Percentiles rank a stretch among this genome's conserved stretches.
These are phyloP conservation scores for Hypsizygus ulmarius DNA, from an alignment of 1,284 basidiomycete genomes.

Conservation along the genomic window DNA sequence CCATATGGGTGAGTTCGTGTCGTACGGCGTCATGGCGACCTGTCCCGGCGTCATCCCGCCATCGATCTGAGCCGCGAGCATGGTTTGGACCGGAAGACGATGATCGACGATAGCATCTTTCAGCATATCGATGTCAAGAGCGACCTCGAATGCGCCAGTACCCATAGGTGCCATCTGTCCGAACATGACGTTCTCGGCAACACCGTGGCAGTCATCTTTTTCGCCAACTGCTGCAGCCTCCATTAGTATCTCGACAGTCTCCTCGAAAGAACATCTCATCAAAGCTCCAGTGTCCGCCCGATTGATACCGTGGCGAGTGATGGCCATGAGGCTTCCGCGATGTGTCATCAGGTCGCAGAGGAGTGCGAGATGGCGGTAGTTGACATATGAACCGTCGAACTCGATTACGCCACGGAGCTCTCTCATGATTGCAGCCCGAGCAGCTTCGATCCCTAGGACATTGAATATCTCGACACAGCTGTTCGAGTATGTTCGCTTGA, in stretches of 20 bases:
- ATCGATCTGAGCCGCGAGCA: constrained; percentile 77
- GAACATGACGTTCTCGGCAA: constrained; percentile 98
- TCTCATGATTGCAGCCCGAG: constrained; percentile 89
- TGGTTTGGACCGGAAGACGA: constrained; percentile 84
- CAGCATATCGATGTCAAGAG: constrained; percentile 96
- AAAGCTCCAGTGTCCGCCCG: constrained; percentile 95
- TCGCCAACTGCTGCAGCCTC: constrained; percentile 98
- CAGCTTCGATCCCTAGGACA: constrained; percentile 98
- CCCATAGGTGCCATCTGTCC: constrained; percentile 99
- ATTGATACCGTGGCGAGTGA: constrained; percentile 99
- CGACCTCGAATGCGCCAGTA: constrained; percentile 93
- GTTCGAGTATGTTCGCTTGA: constrained; percentile 92
- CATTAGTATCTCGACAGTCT: constrained; percentile 99
- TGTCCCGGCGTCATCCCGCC: constrained; percentile 92
- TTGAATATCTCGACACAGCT: constrained; percentile 95
- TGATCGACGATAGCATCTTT: constrained; percentile 99
- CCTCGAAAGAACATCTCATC: constrained; percentile 99
- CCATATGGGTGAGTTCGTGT: constrained; percentile 85
- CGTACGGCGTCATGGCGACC: constrained; percentile 92
- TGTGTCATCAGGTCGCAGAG: constrained; percentile 99
- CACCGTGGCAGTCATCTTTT: constrained; percentile 96
- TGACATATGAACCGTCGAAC: constrained; percentile 99
- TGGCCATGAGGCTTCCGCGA: constrained; percentile 94
- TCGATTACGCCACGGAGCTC: constrained; percentile 95
- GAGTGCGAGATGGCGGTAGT: constrained; percentile 95